Percentiles rank a stretch among this genome's conserved stretches.
phyloP scores from a whole-genome alignment of 176 grass and related monocot genomes.

The Chloris gayana region DNA sequence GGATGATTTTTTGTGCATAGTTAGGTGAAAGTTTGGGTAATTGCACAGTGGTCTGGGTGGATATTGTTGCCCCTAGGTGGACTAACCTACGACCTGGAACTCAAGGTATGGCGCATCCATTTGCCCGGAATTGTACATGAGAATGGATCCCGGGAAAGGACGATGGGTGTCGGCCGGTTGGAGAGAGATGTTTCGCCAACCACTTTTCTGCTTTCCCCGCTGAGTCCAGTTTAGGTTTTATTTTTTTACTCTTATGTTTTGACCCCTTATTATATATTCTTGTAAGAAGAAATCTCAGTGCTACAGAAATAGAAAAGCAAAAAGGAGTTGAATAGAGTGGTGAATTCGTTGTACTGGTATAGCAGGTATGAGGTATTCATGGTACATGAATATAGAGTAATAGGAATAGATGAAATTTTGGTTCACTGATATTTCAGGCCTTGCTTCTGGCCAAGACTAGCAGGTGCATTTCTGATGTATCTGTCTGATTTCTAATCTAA shows the following conservation, averaged over 20 bases:
- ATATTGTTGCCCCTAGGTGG: constrained; percentile 43
- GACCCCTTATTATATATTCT: constrained; percentile 48
- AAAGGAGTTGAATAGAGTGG: constrained; percentile 46
- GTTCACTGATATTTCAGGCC: background rate
- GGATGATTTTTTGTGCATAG: constrained; percentile 57
- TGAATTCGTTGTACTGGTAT: constrained; percentile 38
- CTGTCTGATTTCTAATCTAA: constrained; percentile 9
- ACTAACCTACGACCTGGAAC: constrained; percentile 43
- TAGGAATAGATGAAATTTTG: constrained; percentile 19
- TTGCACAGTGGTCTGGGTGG: constrained; percentile 43
- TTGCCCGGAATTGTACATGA: constrained; percentile 62
- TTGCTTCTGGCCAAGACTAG: constrained; percentile 17
- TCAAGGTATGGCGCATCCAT: constrained; percentile 12
- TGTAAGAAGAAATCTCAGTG: constrained; percentile 78
- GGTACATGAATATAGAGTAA: background rate
- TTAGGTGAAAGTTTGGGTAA: constrained; percentile 37
- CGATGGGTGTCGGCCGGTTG: constrained; percentile 30
- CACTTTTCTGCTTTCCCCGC: constrained; percentile 41
- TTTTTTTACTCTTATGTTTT: constrained; percentile 23
- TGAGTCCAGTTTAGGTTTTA: constrained; percentile 29
- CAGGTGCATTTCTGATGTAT: constrained; percentile 18
- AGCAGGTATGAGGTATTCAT: constrained; percentile 21
- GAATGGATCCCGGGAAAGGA: constrained; percentile 46
- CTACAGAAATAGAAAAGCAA: constrained; percentile 52
- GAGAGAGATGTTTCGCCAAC: constrained; percentile 34